These are phyloP conservation scores for Penicillium sp. DNA, from an alignment of 2,329 filamentous ascomycete species.

Conservation along the genomic window DNA sequence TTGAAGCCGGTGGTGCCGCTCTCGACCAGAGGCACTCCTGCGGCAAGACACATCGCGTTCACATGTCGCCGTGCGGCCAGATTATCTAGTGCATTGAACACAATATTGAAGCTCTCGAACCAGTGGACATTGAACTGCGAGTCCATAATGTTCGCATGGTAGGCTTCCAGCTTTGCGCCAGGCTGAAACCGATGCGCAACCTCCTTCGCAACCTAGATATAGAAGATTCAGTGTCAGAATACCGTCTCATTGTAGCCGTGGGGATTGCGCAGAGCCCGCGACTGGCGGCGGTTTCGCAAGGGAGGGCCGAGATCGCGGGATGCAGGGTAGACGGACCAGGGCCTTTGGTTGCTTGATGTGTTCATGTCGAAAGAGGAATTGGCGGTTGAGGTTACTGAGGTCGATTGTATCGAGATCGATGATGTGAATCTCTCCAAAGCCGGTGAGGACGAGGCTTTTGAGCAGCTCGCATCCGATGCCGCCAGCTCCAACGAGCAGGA, in stretches of 20 bases:
- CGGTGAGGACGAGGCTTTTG: constrained; percentile 88
- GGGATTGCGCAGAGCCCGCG: constrained; percentile 1
- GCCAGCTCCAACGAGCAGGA: constrained; percentile 91
- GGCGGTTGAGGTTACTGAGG: constrained; percentile 92
- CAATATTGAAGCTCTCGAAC: constrained; percentile 76
- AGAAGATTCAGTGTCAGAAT: constrained; percentile 14
- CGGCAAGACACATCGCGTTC: constrained; percentile 93
- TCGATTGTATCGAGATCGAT: constrained; percentile 98
- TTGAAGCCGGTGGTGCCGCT: constrained; percentile 98
- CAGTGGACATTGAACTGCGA: constrained; percentile 77
- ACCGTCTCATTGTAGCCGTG: not conserved
- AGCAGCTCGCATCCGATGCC: constrained; percentile 96
- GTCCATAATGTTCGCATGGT: constrained; percentile 96
- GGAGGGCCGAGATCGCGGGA: constrained; percentile 5
- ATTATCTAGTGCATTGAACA: constrained; percentile 97
- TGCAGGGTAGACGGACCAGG: constrained; percentile 54
- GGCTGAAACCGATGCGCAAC: constrained; percentile 88
- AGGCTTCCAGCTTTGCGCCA: constrained; percentile 74
- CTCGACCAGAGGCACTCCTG: constrained; percentile 84
- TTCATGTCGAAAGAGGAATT: constrained; percentile 93
- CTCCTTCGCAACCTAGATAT: constrained; percentile 75
- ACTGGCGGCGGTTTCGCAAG: constrained; percentile 3
- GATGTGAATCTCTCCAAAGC: constrained; percentile 88
- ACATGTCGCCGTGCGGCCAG: constrained; percentile 89
- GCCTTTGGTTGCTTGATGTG: constrained; percentile 98